Percentiles rank a stretch among this genome's conserved stretches.
Conservation (phyloP, 306 rosid genomes). For the Casuarina equisetifolia region DNA sequence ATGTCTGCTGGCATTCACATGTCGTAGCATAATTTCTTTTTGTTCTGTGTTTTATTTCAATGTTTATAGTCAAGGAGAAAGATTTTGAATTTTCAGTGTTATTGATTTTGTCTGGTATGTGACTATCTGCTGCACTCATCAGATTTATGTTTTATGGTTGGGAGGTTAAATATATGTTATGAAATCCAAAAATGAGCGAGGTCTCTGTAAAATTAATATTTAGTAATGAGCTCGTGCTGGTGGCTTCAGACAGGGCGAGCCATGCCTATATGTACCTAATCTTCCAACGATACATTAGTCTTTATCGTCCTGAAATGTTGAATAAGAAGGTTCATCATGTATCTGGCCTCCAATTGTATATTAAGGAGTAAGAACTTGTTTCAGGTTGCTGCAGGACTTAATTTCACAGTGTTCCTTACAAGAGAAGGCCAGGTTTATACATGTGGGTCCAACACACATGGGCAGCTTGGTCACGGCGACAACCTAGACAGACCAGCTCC, state of each 20-base stretch:
- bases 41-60: neutral
- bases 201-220: neutral
- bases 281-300: neutral
- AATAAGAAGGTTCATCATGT: neutral
- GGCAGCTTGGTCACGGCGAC: conserved; percentile 94
- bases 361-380: conserved; percentile 24
- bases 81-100: neutral
- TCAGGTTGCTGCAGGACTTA: conserved; percentile 89
- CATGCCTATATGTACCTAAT: neutral
- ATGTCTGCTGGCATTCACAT: neutral
- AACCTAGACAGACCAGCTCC: conserved; percentile 69
- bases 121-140: neutral
- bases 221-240: neutral
- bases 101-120: neutral
- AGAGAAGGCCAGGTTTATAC: conserved; percentile 80
- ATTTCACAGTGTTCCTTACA: conserved; percentile 83
- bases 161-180: neutral
- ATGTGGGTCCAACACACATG: conserved; percentile 78
- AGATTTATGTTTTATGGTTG: neutral
- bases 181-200: neutral
- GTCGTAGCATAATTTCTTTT: neutral
- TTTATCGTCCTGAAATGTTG: neutral
- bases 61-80: neutral
- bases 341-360: neutral
- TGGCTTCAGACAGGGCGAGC: neutral